Percentiles rank a stretch among this genome's conserved stretches.
phyloP scores from a whole-genome alignment of 805 yeast genomes.

The Candida sanyiensis region DNA sequence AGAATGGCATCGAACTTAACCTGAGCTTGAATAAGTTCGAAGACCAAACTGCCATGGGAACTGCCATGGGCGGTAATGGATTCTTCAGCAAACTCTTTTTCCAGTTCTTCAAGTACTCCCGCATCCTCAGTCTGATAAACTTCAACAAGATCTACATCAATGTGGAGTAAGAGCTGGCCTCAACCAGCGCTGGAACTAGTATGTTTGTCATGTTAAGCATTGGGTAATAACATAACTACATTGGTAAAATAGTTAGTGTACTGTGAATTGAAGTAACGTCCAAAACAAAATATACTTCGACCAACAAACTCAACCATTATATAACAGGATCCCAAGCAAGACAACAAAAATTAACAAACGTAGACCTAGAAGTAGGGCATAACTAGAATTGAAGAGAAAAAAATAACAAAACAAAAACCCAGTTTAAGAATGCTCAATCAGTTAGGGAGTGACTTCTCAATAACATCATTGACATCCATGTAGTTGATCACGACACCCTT shows the following conservation, averaged over 20 bases:
- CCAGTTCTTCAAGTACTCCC: slow-evolving; percentile 15
- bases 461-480: slow-evolving; percentile 63
- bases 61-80: too few species aligned
- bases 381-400: background rate
- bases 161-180: slow-evolving; percentile 14
- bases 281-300: background rate
- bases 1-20: slow-evolving; percentile 19
- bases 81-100: slow-evolving; percentile 12
- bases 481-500: slow-evolving; percentile 84
- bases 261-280: background rate
- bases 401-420: background rate
- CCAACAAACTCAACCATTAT: too few species aligned
- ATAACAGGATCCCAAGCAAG: too few species aligned
- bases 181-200: too few species aligned
- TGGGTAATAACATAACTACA: background rate
- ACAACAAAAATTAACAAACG: background rate
- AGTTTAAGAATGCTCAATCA: background rate
- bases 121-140: slow-evolving; percentile 11
- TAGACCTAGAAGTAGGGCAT: background rate
- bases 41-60: slow-evolving; percentile 1
- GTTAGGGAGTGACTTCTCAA: slow-evolving; percentile 17
- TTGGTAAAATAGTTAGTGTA: background rate
- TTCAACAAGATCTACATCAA: slow-evolving; percentile 20
- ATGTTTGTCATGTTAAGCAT: too few species aligned
- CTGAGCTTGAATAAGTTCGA: slow-evolving; percentile 4